Base-by-base conservation (phyloP, 441 rosid species). In the Adansonia rubrostipa region DNA sequence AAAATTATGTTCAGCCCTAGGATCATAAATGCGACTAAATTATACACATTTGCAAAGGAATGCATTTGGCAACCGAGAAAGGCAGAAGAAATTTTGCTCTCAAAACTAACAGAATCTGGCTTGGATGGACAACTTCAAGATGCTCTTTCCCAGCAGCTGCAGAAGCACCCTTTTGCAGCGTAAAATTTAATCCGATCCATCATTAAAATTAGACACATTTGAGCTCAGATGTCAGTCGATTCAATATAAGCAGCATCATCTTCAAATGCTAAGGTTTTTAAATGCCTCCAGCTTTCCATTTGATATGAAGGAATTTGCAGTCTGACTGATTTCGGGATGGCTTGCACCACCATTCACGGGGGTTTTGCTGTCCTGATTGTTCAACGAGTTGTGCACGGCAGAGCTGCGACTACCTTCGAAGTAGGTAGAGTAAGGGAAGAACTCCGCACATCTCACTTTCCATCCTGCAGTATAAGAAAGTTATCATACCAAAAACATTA, bases 241-340 rank as follows among this genome's bases (percentile, higher is more conserved):
- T 70, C 77, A 42, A 40, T 65, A 69, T 60, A 73, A 80, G 83
- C 67, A 56, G 66, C 72, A 65, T 82, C 82, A 82, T 17, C 81
- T 80, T 84, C 86, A 85, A 80, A 97, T 82, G 33, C 89, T 74
- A 77, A 97, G 94, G 75, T 85, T 93, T 87, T 90, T 92, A 33
- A 93, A 89, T 47, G 92, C 89, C 82, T 91, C 95, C 3, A 91
- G 78, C 78, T 92, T 88, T 77, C 98, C 98, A 82, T 97, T 94
- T 79, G 89, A 85, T 22, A 85, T 61, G 57, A 84, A 57, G 19
- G 82, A 81, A 78, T 89, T 87, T 64, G 86, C 82, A 72, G 70
- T 72, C 76, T 79, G 66, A 82, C 86, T 84, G 78, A 80, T 84
- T 50, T 79, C 86, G n/a, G 83, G 81, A 80, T 86, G 89, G 82